Base-by-base conservation (phyloP, 192 early-diverging fungal genomes). In the Rhizophagus sp. region DNA sequence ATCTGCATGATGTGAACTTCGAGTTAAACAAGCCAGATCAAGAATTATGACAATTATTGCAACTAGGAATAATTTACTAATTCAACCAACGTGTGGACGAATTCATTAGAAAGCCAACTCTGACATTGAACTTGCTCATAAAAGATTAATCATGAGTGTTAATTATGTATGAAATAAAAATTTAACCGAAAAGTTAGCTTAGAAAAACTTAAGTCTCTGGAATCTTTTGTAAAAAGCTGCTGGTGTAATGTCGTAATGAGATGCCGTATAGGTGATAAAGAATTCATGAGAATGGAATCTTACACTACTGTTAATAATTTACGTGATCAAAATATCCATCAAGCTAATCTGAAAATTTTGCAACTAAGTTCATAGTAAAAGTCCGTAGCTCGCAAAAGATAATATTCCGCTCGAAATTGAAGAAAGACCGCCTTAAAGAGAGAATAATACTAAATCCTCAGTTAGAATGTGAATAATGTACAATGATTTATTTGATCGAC, bases 41-140 rank as follows among this genome's bases (percentile, higher is more conserved):
- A 88, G 96, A 9, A 82, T 98, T 24, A 84, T 90, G 83, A 88
- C 87, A 0, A n/a, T n/a, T n/a, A 98, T 97, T 82, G 93, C 93
- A 12, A 83, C 82, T 79, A 87, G 82, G 92, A 61, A 97, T 98
- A 85, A 88, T 89, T 10, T 84, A 98, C 15, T 85, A 90, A 69
- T 77, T 99, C 11, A 87, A 90, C 22, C 7, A 34, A 76, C 82
- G 80, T 94, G 34, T 99, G 39, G 92, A 90, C 47, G 89, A 95
- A 82, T 83, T 99, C 44, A 30, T 30, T 30, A 30, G 30, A 30
- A 30, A 30, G 96, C 97, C 0, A 90, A 91, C 50, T 92, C 91
- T 41, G 97, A 99, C 84, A 96, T 87, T 99, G 71, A 99, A 97
- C 81, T 87, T 97, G 76, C 80, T 99, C 93, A 24, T 99, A 94